Evolutionary conservation across 2,329 filamentous ascomycete genomes (phyloP), one percentile per base, ranked within the genome.

Genomic region (Mollisiaceae sp.): DNA sequence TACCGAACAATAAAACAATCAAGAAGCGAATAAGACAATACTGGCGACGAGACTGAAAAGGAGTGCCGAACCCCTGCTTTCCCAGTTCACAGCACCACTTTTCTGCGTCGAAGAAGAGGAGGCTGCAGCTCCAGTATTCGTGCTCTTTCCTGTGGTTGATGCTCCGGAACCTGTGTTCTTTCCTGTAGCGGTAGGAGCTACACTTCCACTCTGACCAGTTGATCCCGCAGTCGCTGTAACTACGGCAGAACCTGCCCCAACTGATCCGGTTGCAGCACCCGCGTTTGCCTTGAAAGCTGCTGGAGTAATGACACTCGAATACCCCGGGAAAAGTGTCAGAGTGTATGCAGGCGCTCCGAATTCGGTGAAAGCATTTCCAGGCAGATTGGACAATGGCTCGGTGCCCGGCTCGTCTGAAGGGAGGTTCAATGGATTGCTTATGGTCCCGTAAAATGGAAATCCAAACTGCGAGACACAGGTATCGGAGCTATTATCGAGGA

Each of bases 241-340:
- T 8, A 36, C 27, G 4, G 39, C 52, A 57, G 35, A 22, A 27
- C 52, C 54, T 22, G 38, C 58, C 39, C 32, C 63, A 5, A 65
- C 35, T 14, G 24, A 27, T 24, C 38, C 15, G 14, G 50, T 52
- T 43, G 39, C 55, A 35, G 43, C 63, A 1, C 24, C 41, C 24
- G 63, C 63, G 9, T 47, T 41, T n/a, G 63, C 65, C 39, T 60
- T 69, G 59, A 64, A 73, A 65, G 60, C 67, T 27, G 62, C 65
- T 14, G 65, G 58, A 27, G 62, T 67, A n/a, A 67, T 65, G 35
- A 62, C 58, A 27, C 50, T 67, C 15, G 58, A 65, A 38, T 64
- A 67, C 14, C 38, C 59, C 18, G 59, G 62, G 32, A 60, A 67
- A 2, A 67, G 38, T 15, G 24, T 36, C 20, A 68, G 20, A 1